Percentiles rank a stretch among this genome's conserved stretches.
These are phyloP conservation scores for Auricularia sp. DNA, from an alignment of 768 basidiomycete species.

Conservation along the genomic window DNA sequence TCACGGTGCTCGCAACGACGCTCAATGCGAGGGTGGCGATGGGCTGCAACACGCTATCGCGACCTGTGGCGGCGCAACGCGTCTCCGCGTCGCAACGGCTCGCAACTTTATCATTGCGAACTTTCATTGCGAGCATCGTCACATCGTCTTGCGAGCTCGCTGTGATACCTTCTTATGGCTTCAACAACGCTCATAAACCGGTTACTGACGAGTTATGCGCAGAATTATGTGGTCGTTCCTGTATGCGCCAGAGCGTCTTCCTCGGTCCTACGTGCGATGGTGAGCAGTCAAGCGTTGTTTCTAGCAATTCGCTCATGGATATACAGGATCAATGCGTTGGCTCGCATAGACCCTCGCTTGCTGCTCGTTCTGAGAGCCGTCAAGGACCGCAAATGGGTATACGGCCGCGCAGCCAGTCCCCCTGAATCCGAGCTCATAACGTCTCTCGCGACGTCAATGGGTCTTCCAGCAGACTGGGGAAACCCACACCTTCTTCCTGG, in stretches of 20 bases:
- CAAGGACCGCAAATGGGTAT: conserved; percentile 51
- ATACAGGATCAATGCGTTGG: conserved; percentile 54
- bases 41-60: no score
- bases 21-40: no score
- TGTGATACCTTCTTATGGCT: not conserved
- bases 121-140: no score
- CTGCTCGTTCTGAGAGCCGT: conserved; percentile 43
- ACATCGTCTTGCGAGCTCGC: no score
- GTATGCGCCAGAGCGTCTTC: conserved; percentile 61
- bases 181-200: not conserved
- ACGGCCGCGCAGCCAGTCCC: conserved; percentile 32
- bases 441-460: conserved; percentile 43
- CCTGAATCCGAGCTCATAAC: conserved; percentile 32
- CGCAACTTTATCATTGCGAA: no score
- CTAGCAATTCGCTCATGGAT: not conserved
- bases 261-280: conserved; percentile 60
- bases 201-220: not conserved
- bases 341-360: conserved; percentile 54
- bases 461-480: conserved; percentile 53
- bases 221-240: conserved; percentile 90
- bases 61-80: no score
- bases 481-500: conserved; percentile 53
- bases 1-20: conserved; percentile 4
- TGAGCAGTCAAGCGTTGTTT: conserved; percentile 1
- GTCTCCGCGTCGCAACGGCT: no score